Base-by-base conservation (phyloP, 305 asterid species). In the Solanum hybrid region DNA sequence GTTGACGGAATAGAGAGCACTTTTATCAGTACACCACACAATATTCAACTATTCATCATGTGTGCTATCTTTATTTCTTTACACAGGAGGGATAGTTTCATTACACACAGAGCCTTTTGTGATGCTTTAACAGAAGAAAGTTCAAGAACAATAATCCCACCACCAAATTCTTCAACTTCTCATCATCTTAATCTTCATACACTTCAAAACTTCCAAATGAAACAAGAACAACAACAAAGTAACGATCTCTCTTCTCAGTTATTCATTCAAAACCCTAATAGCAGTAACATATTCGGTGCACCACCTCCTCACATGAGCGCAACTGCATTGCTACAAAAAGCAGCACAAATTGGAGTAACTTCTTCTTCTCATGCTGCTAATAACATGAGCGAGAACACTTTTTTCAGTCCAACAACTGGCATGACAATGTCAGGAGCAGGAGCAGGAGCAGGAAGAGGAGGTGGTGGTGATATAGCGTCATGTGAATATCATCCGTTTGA, bases 321-420 rank as follows among this genome's bases (percentile, higher is more conserved):
- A 10, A 96, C 98, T 1, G 95, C 98, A 2, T 78, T 96, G 94
- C 92, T 96, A 14, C 98, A 96, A 75, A 96, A 95, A 82, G 98
- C 97, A 10, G 92, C 97, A 1, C 96, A 93, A 40, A 95, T 96
- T 94, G 98, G 98, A 29, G 97, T 94, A 2, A 92, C 85, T 39
- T 28, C 73, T 87, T 36, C 82, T 77, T 39, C 82, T 39, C 87
- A 61, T 51, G 16, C 73, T 83, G 22, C 75, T 51, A 85, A 82
- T 91, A 94, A 93, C 94, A 92, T 94, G 96, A 94, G 90, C 67
- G 91, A 89, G 67, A 89, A 90, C 18, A 39, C 26, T 29, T 40
- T 87, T 77, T 75, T 29, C 31, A 29, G 31, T 29, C 31, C 34
- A 8, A 28, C 85, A 42, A 75, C 74, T 74, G 85, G 10, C 71